Base-by-base conservation (phyloP, 176 grass and related monocot genomes). In the Musa acuminata region DNA sequence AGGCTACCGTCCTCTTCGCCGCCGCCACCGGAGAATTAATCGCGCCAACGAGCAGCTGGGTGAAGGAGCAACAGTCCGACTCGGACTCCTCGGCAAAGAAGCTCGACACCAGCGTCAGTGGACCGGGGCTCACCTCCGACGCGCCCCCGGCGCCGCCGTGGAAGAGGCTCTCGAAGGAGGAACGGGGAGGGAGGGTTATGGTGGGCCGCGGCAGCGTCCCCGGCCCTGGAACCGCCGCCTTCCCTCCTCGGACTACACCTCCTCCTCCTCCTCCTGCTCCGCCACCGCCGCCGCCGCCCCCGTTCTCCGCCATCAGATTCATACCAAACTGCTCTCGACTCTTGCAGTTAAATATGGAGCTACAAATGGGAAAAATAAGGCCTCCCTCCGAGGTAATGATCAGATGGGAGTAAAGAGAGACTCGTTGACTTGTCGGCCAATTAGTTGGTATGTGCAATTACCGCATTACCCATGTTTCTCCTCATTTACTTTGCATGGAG, bases 1-100 rank as follows among this genome's bases (percentile, higher is more conserved):
- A 9, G 12, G 19, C 20, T 11, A 10, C 20, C 4, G 74, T 29
- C 72, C 11, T 49, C 74, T 9, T 23, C 60, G 75, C 59, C 59
- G 43, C 19, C 77, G 79, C 76, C 24, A 74, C 60, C 0, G 83
- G 83, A 64, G 80, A 85, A 43, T 72, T 76, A 52, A 87, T 91
- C 54, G 89, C 83, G 67, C 89, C 89, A 48, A 75, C 80, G 52
- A 91, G 77, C 51, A 87, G 89, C 85, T 91, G 85, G 9, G 89
- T 87, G 74, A 91, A 91, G 70, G 89, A 91, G 57, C 80, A 77
- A 77, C 87, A 91, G 70, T 83, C 74, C 58, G 85, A 72, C 26
- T 85, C 87, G 21, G 83, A 13, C 49, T 62, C 71, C 64, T 87
- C 82, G 48, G 80, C 82, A 77, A 91, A 85, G 85, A 83, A 67